Evolutionary conservation across 1,139 yeast genomes (phyloP).

Genomic region (Lodderomyces metapsilosis): DNA sequence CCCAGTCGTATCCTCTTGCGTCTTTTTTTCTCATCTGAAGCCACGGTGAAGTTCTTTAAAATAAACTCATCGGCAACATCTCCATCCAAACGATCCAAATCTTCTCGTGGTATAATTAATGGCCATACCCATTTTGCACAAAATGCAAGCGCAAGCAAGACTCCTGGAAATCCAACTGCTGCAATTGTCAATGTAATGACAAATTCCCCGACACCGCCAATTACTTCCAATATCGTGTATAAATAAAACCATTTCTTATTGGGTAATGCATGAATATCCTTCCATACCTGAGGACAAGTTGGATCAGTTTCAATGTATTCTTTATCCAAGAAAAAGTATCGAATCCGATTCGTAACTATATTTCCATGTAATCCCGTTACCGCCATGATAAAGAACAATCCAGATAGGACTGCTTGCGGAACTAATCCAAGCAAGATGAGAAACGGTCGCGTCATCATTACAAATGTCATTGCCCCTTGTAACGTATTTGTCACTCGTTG

Average conservation of each 20-base stretch:
- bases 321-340: slow-evolving; percentile 67
- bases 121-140: slow-evolving; percentile 75
- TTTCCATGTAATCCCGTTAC: slow-evolving; percentile 72
- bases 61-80: slow-evolving; percentile 64
- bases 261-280: slow-evolving; percentile 32
- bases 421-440: slow-evolving; percentile 74
- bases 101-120: slow-evolving; percentile 57
- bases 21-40: slow-evolving; percentile 15
- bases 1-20: slow-evolving; percentile 8
- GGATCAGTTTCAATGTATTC: slow-evolving; percentile 35
- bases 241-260: slow-evolving; percentile 50
- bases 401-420: slow-evolving; percentile 95
- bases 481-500: slow-evolving; percentile 81
- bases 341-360: slow-evolving; percentile 59
- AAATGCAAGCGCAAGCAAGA: slow-evolving; percentile 53
- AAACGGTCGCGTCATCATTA: slow-evolving; percentile 88
- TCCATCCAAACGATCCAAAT: slow-evolving; percentile 63
- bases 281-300: slow-evolving; percentile 36
- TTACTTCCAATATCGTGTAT: slow-evolving; percentile 57
- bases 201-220: slow-evolving; percentile 77
- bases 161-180: slow-evolving; percentile 94
- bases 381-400: slow-evolving; percentile 92
- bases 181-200: slow-evolving; percentile 85
- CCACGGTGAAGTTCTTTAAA: slow-evolving; percentile 35
- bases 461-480: slow-evolving; percentile 82